phyloP scores from a whole-genome alignment of 1,284 basidiomycete species.

The Melampsora larici-populina region DNA sequence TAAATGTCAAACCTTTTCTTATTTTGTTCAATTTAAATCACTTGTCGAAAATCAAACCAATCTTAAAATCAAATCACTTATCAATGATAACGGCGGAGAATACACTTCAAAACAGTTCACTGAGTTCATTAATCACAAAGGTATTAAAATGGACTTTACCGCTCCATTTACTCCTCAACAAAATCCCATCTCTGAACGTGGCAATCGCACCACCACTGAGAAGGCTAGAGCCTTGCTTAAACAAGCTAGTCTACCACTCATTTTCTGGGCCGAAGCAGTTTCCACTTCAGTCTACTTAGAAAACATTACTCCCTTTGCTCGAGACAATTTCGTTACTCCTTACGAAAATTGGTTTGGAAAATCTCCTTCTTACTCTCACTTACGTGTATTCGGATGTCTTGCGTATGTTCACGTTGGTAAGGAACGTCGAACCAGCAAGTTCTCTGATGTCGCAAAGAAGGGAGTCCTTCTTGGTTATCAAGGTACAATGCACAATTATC shows the following conservation, averaged over 20 bases:
- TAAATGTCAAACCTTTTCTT: too few relatives aligned
- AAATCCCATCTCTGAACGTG: conserved; percentile 20
- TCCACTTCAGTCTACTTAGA: conserved; percentile 7
- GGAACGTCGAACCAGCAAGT: not conserved
- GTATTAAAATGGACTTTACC: too few relatives aligned
- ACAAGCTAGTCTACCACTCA: not conserved
- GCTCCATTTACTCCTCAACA: conserved; percentile 9
- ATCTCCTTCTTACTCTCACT: too few relatives aligned
- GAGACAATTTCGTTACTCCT: too few relatives aligned
- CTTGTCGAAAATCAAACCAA: too few relatives aligned
- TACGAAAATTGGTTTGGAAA: not conserved
- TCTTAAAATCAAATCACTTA: too few relatives aligned
- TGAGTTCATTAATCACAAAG: too few relatives aligned
- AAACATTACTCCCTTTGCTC: conserved; percentile 9
- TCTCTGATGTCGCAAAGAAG: not conserved
- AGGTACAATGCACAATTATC: too few relatives aligned
- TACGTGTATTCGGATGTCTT: not conserved
- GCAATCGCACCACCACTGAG: not conserved
- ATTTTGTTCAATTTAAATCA: too few relatives aligned
- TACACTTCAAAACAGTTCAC: too few relatives aligned
- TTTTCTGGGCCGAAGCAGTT: conserved; percentile 12
- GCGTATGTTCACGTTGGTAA: conserved; percentile 1
- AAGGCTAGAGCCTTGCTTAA: not conserved
- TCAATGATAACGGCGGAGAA: too few relatives aligned
- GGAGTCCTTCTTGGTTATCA: conserved; percentile 10